Percentiles rank a stretch among this genome's conserved stretches.
Evolutionary conservation across 2,329 filamentous ascomycete genomes (phyloP).

Genomic region (Oidium heveae): DNA sequence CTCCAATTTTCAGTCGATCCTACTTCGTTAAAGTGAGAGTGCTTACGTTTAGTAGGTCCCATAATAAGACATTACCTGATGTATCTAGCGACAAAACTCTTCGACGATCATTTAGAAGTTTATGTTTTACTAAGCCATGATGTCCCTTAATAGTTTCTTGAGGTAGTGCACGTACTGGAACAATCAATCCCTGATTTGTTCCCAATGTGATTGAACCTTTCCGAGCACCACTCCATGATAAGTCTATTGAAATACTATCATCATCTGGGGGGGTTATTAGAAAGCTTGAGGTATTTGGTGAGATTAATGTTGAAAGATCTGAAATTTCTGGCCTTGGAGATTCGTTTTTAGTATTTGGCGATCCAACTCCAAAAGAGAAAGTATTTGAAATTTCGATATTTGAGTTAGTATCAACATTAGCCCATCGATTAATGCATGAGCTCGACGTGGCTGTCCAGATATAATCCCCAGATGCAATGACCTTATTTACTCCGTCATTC

Average conservation of each 20-base stretch:
- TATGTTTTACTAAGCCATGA: conserved; percentile 83
- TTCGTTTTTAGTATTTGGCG: conserved; percentile 22
- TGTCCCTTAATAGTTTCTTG: conserved; percentile 81
- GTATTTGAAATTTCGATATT: conserved; percentile 39
- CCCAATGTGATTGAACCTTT: conserved; percentile 29
- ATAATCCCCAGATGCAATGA: conserved; percentile 27
- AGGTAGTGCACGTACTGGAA: conserved; percentile 42
- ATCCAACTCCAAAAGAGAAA: conserved; percentile 17
- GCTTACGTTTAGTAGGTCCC: conserved; percentile 67
- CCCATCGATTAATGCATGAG: conserved; percentile 50
- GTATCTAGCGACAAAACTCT: conserved; percentile 81
- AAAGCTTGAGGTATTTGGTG: conserved; percentile 66
- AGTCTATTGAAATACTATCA: conserved; percentile 28
- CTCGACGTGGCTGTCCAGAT: conserved; percentile 51
- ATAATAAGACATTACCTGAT: conserved; percentile 78
- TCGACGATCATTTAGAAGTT: conserved; percentile 71
- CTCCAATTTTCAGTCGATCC: conserved; percentile 5
- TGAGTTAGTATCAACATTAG: conserved; percentile 54
- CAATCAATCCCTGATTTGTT: conserved; percentile 21
- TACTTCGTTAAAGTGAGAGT: conserved; percentile 4
- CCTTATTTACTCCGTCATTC: conserved; percentile 52
- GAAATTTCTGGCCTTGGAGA: conserved; percentile 41
- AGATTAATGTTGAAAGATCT: conserved; percentile 48
- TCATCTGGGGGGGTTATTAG: conserved; percentile 30
- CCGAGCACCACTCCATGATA: conserved; percentile 20